A percentile compares a stretch with the other conserved stretches of the same genome.
Conservation (phyloP, 805 yeast genomes). For the Kurtzmaniella cleridarum region DNA sequence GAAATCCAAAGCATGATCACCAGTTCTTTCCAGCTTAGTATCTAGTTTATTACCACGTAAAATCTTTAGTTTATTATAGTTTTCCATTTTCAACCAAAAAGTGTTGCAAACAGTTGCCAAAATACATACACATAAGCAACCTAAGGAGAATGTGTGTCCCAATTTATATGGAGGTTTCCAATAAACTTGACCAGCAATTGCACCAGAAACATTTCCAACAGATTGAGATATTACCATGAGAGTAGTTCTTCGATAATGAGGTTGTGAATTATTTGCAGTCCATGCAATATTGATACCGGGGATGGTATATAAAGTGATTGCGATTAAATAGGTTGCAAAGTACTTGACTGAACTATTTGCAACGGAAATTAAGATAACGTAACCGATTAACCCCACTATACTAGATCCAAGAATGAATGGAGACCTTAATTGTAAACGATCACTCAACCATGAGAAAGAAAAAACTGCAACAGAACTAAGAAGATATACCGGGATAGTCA, state of each 20-base stretch:
- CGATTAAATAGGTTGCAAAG: conserved; percentile 32
- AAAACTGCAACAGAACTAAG: conserved; percentile 24
- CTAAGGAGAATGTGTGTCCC: conserved; percentile 38
- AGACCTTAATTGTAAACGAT: conserved; percentile 21
- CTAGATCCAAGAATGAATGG: conserved; percentile 23
- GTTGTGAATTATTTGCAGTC: conserved; percentile 39
- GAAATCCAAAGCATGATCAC: conserved; percentile 18
- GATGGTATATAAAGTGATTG: conserved; percentile 30
- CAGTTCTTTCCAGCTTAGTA: conserved; percentile 11
- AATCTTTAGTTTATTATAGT: conserved; percentile 9
- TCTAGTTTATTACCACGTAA: conserved; percentile 15
- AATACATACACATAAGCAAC: conserved; percentile 20
- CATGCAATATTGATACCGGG: conserved; percentile 39
- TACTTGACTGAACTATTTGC: conserved; percentile 25
- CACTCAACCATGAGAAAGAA: conserved; percentile 19
- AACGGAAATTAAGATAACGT: conserved; percentile 22
- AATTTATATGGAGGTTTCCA: conserved; percentile 31
- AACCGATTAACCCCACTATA: conserved; percentile 24
- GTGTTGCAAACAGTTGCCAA: conserved; percentile 12
- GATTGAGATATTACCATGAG: conserved; percentile 39
- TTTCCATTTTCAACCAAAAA: conserved; percentile 7
- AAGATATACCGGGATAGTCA: conserved; percentile 36
- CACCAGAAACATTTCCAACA: conserved; percentile 42
- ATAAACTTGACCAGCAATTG: conserved; percentile 40
- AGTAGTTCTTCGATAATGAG: conserved; percentile 37